A percentile compares a stretch with the other conserved stretches of the same genome.
Evolutionary conservation across 148 eudicot species (phyloP).

Genomic region (Vaccinium darrowii): DNA sequence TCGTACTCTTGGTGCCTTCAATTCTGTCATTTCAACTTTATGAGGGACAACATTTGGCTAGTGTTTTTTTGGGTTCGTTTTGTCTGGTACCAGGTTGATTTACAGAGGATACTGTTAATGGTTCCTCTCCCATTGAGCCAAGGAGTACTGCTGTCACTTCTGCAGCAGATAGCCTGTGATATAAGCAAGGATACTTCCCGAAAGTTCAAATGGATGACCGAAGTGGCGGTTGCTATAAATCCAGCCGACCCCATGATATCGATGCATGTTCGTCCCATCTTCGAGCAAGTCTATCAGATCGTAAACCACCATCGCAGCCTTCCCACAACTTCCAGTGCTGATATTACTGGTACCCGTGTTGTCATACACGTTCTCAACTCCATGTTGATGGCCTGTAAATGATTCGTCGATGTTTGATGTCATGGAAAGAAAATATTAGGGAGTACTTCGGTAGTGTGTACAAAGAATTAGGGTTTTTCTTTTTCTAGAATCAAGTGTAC

Average conservation of each 20-base stretch:
- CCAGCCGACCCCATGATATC: constrained; percentile 79
- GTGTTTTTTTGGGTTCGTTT: background rate
- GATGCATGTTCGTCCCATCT: constrained; percentile 75
- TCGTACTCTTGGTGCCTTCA: too few relatives aligned
- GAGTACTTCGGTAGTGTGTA: constrained; percentile 12
- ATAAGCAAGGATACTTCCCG: constrained; percentile 54
- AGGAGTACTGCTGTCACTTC: constrained; percentile 89
- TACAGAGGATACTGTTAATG: constrained; percentile 50
- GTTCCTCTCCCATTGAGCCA: constrained; percentile 77
- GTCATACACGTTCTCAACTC: constrained; percentile 82
- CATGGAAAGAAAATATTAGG: background rate
- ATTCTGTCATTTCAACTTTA: background rate
- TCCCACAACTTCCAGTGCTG: constrained; percentile 47
- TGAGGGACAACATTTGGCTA: background rate
- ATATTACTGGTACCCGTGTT: constrained; percentile 60
- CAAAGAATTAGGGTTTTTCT: constrained; percentile 21
- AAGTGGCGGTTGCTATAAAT: constrained; percentile 69
- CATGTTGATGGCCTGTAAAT: constrained; percentile 72
- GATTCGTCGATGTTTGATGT: constrained; percentile 17
- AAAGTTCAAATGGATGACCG: constrained; percentile 81
- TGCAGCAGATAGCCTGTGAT: constrained; percentile 94
- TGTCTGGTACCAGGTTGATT: constrained; percentile 58
- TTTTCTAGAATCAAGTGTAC: background rate
- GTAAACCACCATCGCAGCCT: constrained; percentile 70
- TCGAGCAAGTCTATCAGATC: constrained; percentile 93